Conservation (phyloP, 306 rosid species). For the Cucumis sativus region DNA sequence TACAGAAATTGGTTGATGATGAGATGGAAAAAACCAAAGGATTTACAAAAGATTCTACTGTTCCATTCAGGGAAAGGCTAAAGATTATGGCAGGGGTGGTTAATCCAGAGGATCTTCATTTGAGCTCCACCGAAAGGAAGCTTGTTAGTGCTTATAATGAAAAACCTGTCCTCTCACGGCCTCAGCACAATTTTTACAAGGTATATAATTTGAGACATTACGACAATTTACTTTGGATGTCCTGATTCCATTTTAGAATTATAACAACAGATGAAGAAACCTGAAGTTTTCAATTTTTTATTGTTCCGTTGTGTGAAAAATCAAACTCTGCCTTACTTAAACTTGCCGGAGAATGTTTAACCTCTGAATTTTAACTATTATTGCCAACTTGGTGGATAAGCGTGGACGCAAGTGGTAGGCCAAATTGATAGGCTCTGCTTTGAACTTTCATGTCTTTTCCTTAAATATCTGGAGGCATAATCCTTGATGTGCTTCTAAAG, state of each 20-base stretch:
- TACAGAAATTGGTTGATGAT: slow-evolving; percentile 69
- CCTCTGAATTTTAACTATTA: background rate
- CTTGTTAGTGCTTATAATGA: slow-evolving; percentile 68
- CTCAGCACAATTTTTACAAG: slow-evolving; percentile 79
- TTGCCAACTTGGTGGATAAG: background rate
- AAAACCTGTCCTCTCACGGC: slow-evolving; percentile 91
- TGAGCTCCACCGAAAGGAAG: slow-evolving; percentile 72
- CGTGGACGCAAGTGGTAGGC: background rate
- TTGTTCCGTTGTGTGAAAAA: background rate
- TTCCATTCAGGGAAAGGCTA: slow-evolving; percentile 74
- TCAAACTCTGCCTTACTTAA: background rate
- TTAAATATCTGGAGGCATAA: too few species aligned
- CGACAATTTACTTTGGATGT: background rate
- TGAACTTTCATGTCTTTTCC: too few species aligned
- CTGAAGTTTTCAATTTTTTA: background rate
- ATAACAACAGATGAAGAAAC: too few species aligned
- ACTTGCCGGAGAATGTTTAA: background rate
- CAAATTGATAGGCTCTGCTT: too few species aligned
- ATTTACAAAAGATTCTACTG: slow-evolving; percentile 61
- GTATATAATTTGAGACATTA: slow-evolving; percentile 15
- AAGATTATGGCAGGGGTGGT: slow-evolving; percentile 84
- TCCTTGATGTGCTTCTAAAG: background rate
- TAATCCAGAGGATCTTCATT: slow-evolving; percentile 76
- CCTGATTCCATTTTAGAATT: background rate
- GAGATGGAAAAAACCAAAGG: slow-evolving; percentile 82